Base-by-base conservation (phyloP, 768 basidiomycete genomes). In the Boletus eberwhitei region DNA sequence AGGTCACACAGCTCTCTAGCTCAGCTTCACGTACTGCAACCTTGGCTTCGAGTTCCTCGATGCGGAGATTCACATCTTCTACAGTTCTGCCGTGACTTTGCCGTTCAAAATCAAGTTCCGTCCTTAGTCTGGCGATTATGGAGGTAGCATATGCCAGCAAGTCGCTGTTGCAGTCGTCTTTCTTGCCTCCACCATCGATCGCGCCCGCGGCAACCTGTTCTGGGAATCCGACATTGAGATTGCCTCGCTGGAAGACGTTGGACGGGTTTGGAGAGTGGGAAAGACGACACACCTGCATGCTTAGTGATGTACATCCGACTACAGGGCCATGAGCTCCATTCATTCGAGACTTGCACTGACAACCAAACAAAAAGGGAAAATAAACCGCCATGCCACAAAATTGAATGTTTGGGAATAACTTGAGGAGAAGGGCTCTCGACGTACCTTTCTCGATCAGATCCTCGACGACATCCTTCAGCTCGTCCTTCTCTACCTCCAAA, bases 381-480 rank as follows among this genome's bases (percentile, higher is more conserved):
- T 5, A 35, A 29, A 36, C 34, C 24, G 19, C 2, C 46, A 34
- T 41, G 40, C 29, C 53, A 47, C 46, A 32, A n/a, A 34, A 48
- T 41, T 32, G 35, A 53, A 63, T 35, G 34, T 43, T 24, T 26
- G 35, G 16, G 29, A 26, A 38, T 14, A 19, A 43, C 24, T 9
- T 8, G 37, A 22, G 16, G 26, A 26, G 8, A 17, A 29, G 22
- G 11, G 12, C 5, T 29, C 34, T 17, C 24, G 19, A 71, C 80
- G 38, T 59, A 85, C 85, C 80, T 81, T 82, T 84, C 65, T 83
- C 75, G n/a, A 83, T 75, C 38, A 86, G 63, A 48, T 76, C 66
- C 46, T 74, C 59, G 2, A 86, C 80, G 7, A 77, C 79, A 40
- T 82, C 80, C 58, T 78, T 73, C 62, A 85, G 60, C 51, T 83